These are phyloP conservation scores for Westerdykella ornata DNA, from an alignment of 2,329 filamentous ascomycete species.

Conservation along the genomic window DNA sequence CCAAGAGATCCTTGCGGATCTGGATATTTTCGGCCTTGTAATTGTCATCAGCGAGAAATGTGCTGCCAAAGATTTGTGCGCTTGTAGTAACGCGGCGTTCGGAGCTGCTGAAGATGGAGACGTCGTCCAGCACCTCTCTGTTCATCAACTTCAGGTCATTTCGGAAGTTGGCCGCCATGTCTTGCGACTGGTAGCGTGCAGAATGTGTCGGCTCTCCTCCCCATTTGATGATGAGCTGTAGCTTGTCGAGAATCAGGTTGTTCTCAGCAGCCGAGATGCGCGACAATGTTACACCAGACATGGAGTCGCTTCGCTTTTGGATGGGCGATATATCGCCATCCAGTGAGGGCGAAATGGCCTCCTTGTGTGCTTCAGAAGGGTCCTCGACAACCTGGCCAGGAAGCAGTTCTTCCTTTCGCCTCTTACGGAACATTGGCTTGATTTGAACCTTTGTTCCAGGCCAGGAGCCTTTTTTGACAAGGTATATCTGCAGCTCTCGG, in stretches of 20 bases:
- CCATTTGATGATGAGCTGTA: slow-evolving; percentile 98
- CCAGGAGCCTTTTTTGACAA: slow-evolving; percentile 89
- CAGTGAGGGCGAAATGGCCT: slow-evolving; percentile 14
- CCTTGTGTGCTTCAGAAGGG: slow-evolving; percentile 21
- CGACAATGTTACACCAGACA: slow-evolving; percentile 85
- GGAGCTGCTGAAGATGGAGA: slow-evolving; percentile 91
- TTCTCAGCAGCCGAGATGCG: slow-evolving; percentile 91
- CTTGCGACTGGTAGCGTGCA: slow-evolving; percentile 89
- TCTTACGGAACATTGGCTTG: slow-evolving; percentile 96
- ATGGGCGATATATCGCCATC: slow-evolving; percentile 12
- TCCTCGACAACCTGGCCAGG: slow-evolving; percentile 28
- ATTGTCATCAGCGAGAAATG: slow-evolving; percentile 83
- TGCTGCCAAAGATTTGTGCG: slow-evolving; percentile 88
- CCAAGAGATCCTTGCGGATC: slow-evolving; percentile 86
- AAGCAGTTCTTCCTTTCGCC: slow-evolving; percentile 57
- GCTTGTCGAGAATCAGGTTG: slow-evolving; percentile 85
- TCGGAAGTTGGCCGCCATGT: slow-evolving; percentile 90
- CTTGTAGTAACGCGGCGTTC: slow-evolving; percentile 91
- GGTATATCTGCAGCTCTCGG: slow-evolving; percentile 73
- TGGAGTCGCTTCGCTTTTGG: slow-evolving; percentile 60
- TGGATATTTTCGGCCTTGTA: slow-evolving; percentile 79
- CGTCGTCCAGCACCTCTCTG: slow-evolving; percentile 81
- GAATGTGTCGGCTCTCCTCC: slow-evolving; percentile 97
- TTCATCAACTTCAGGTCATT: slow-evolving; percentile 93
- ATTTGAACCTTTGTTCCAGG: slow-evolving; percentile 97